These are phyloP conservation scores for Phialophora verrucosa DNA, from an alignment of 2,329 filamentous ascomycete species.

Conservation along the genomic window DNA sequence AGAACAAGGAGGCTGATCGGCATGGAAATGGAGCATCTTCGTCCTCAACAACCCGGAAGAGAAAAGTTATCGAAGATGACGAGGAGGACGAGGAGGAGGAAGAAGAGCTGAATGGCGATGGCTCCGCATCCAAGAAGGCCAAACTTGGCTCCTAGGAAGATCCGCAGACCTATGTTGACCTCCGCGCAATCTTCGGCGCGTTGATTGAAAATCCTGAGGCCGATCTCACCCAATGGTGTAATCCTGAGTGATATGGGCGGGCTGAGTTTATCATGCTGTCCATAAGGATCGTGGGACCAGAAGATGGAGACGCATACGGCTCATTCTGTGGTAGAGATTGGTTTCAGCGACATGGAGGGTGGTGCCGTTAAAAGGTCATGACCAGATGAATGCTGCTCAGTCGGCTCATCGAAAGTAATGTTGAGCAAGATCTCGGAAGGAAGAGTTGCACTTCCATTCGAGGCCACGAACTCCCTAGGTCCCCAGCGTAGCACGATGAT, in stretches of 20 bases:
- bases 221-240: background rate
- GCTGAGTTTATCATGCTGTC: background rate
- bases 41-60: conserved; percentile 35
- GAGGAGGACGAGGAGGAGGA: conserved; percentile 37
- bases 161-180: background rate
- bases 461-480: conserved; percentile 9
- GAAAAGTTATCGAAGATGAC: conserved; percentile 42
- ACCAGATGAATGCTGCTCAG: background rate
- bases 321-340: background rate
- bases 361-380: background rate
- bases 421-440: conserved; percentile 18
- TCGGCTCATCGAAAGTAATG: conserved; percentile 12
- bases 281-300: background rate
- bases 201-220: background rate
- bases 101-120: conserved; percentile 32
- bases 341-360: background rate
- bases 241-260: background rate
- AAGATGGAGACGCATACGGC: background rate
- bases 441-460: background rate
- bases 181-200: background rate
- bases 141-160: conserved; percentile 7
- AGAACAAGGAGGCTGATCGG: conserved; percentile 40
- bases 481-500: conserved; percentile 33
- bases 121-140: conserved; percentile 28
- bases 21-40: conserved; percentile 40